Percentiles rank a stretch among this genome's conserved stretches.
Evolutionary conservation across 2,329 filamentous ascomycete genomes (phyloP).

Genomic region (Aspergillus sp.): DNA sequence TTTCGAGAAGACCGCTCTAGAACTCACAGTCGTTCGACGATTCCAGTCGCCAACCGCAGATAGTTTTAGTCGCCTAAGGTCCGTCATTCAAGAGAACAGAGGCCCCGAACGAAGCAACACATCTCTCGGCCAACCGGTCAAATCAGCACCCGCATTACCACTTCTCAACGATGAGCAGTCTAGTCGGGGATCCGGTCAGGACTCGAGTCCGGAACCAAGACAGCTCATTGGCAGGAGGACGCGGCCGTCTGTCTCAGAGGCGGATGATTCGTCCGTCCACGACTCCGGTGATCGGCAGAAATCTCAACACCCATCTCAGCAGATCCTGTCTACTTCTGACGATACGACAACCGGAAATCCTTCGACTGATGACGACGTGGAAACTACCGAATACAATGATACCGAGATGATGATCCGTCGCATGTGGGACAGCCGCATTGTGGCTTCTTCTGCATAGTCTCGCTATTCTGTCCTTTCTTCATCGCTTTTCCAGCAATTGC

Average conservation of each 20-base stretch:
- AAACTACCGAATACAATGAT: conserved; percentile 23
- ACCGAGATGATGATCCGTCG: conserved; percentile 36
- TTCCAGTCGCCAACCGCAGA: conserved; percentile 40
- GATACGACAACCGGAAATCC: conserved; percentile 19
- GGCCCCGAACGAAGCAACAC: conserved; percentile 8
- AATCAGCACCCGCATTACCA: conserved; percentile 28
- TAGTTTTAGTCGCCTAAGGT: conserved; percentile 35
- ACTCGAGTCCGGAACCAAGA: conserved; percentile 16
- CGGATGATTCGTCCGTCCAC: conserved; percentile 13
- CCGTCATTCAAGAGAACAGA: conserved; percentile 18
- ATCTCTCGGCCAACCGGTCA: conserved; percentile 26
- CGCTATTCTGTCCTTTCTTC: conserved; percentile 1
- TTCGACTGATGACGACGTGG: conserved; percentile 15
- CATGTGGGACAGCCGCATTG: conserved; percentile 39
- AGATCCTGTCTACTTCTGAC: conserved; percentile 29
- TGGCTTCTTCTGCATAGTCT: conserved; percentile 28
- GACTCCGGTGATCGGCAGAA: conserved; percentile 16
- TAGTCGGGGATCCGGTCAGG: conserved; percentile 8
- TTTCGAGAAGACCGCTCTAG: conserved; percentile 39
- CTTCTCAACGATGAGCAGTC: conserved; percentile 20
- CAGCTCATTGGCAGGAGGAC: conserved; percentile 15
- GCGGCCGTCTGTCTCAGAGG: conserved; percentile 22
- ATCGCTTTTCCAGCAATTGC: not conserved
- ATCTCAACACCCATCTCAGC: conserved; percentile 27
- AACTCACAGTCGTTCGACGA: conserved; percentile 39